Percentiles rank a stretch among this genome's conserved stretches.
phyloP scores from a whole-genome alignment of 129 eudicot species.

The Scalesia atractyloides region DNA sequence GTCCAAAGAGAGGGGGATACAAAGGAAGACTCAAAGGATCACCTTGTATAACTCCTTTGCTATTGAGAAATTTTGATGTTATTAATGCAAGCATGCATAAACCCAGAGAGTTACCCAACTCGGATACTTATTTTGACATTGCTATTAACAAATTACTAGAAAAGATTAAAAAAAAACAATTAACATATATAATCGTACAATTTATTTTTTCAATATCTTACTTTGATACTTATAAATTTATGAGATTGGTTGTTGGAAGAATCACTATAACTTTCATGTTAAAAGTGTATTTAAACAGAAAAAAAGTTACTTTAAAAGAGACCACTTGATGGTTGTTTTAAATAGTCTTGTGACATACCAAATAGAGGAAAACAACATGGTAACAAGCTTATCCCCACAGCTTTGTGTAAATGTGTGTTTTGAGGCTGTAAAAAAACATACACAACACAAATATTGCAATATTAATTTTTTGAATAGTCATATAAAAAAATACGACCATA shows the following conservation, averaged over 20 bases:
- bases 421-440: constrained; percentile 10
- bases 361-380: constrained; percentile 23
- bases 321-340: constrained; percentile 15
- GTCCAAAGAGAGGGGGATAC: too few species aligned
- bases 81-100: too few species aligned
- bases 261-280: not conserved
- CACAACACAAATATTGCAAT: not conserved
- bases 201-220: not conserved
- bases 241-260: not conserved
- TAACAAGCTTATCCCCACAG: constrained; percentile 33
- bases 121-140: not conserved
- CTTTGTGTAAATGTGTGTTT: constrained; percentile 18
- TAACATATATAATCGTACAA: not conserved
- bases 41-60: too few species aligned
- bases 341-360: not conserved
- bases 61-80: too few species aligned
- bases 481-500: not conserved
- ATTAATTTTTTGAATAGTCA: not conserved
- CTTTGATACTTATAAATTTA: not conserved
- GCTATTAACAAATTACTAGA: not conserved
- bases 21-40: too few species aligned
- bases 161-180: not conserved
- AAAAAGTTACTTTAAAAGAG: constrained; percentile 8
- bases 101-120: not conserved
- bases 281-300: constrained; percentile 3